These are phyloP conservation scores for Fraxinus floribunda DNA, from an alignment of 305 asterid species.

Conservation along the genomic window DNA sequence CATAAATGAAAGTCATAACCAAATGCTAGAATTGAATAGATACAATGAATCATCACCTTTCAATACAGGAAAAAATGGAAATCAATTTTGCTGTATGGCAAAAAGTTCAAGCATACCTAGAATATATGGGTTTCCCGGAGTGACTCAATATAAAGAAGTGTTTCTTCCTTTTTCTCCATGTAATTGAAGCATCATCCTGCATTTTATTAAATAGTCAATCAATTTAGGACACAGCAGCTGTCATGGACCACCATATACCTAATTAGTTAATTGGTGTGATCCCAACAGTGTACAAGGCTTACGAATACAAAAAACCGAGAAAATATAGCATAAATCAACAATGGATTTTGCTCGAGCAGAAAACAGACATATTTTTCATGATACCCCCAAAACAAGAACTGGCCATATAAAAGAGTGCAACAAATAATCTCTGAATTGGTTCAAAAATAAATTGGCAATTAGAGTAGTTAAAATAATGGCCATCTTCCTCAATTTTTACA, in stretches of 20 bases:
- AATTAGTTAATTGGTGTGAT: not conserved
- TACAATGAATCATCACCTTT: constrained; percentile 6
- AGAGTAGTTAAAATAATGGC: not conserved
- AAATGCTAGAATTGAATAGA: constrained; percentile 7
- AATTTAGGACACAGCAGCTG: constrained; percentile 15
- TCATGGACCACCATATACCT: not conserved
- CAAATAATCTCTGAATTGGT: not conserved
- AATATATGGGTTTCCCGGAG: constrained; percentile 95
- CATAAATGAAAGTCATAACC: not conserved
- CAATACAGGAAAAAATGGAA: not conserved
- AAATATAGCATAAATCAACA: not conserved
- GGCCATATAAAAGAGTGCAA: not conserved
- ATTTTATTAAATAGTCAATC: constrained; percentile 36
- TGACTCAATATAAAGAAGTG: constrained; percentile 91
- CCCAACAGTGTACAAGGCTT: not conserved
- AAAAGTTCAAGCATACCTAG: constrained; percentile 56
- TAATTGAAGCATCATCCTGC: constrained; percentile 90
- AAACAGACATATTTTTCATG: not conserved
- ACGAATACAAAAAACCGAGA: not conserved
- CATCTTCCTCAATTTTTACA: not conserved
- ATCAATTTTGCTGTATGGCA: not conserved
- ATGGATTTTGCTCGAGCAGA: not conserved
- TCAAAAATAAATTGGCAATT: not conserved
- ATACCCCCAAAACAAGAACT: not conserved
- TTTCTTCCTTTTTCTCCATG: constrained; percentile 99